Conservation (phyloP, 2,329 filamentous ascomycete genomes). For the Xylaria multiplex region DNA sequence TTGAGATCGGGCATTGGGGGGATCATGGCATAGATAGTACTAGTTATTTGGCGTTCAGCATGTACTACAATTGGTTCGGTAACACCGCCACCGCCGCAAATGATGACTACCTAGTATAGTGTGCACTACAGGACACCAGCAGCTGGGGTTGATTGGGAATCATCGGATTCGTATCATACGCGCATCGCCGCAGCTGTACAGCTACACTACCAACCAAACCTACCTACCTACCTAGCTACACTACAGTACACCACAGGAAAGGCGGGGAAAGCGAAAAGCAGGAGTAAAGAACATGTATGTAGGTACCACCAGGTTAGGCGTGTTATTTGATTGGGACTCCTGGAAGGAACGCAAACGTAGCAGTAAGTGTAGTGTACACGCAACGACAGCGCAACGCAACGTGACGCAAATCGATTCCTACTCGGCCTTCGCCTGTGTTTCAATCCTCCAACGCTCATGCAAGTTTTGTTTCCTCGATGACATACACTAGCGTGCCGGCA, state of each 20-base stretch:
- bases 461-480: constrained; percentile 2
- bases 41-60: neutral
- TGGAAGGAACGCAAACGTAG: constrained; percentile 5
- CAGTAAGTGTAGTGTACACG: neutral
- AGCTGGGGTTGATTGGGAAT: constrained; percentile 16
- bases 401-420: constrained; percentile 28
- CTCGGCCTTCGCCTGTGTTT: constrained; percentile 37
- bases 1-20: too few relatives aligned
- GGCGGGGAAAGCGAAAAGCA: neutral
- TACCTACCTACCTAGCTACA: too few relatives aligned
- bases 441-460: constrained; percentile 29
- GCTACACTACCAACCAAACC: too few relatives aligned
- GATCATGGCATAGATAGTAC: neutral
- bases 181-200: constrained; percentile 14
- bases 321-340: constrained; percentile 4
- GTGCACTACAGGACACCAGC: neutral
- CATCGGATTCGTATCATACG: constrained; percentile 9
- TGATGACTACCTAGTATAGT: too few relatives aligned
- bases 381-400: constrained; percentile 6
- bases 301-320: neutral
- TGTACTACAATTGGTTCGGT: constrained; percentile 29
- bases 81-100: constrained; percentile 27
- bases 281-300: neutral
- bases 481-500: neutral
- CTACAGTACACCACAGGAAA: neutral